Percentiles rank a stretch among this genome's conserved stretches.
These are phyloP conservation scores for Thuidium tamariscinum DNA, from an alignment of 225 moss, liverwort and hornwort species.

Conservation along the genomic window DNA sequence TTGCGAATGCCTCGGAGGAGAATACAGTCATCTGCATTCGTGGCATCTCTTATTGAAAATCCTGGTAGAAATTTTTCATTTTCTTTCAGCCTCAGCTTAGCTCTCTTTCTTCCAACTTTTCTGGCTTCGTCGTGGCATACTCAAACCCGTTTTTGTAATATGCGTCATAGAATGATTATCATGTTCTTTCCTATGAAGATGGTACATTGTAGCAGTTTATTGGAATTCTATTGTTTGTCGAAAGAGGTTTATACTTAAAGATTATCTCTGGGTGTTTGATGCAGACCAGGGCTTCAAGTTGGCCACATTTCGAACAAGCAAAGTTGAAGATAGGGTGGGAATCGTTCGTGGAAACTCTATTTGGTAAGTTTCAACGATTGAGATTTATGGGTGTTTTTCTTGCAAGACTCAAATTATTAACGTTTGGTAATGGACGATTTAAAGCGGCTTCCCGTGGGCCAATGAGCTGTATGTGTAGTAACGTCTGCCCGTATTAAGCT, in stretches of 20 bases:
- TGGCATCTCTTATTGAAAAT: slow-evolving; percentile 13
- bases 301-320: slow-evolving; percentile 45
- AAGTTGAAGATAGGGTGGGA: slow-evolving; percentile 40
- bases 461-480: background rate
- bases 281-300: slow-evolving; percentile 39
- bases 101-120: background rate
- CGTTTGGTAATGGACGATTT: background rate
- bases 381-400: background rate
- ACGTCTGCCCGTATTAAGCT: background rate
- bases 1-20: slow-evolving; percentile 6
- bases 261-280: background rate
- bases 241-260: background rate
- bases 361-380: slow-evolving; percentile 31
- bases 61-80: slow-evolving; percentile 15
- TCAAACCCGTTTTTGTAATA: background rate
- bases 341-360: slow-evolving; percentile 42
- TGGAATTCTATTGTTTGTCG: background rate
- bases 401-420: background rate
- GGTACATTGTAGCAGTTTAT: background rate
- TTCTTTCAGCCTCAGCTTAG: background rate
- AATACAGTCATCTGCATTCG: slow-evolving; percentile 2
- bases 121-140: background rate
- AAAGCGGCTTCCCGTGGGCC: background rate
- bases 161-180: background rate
- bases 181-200: background rate